Base-by-base conservation (phyloP, 495 filamentous ascomycete species). In the Aspergillus carlsbadensis region DNA sequence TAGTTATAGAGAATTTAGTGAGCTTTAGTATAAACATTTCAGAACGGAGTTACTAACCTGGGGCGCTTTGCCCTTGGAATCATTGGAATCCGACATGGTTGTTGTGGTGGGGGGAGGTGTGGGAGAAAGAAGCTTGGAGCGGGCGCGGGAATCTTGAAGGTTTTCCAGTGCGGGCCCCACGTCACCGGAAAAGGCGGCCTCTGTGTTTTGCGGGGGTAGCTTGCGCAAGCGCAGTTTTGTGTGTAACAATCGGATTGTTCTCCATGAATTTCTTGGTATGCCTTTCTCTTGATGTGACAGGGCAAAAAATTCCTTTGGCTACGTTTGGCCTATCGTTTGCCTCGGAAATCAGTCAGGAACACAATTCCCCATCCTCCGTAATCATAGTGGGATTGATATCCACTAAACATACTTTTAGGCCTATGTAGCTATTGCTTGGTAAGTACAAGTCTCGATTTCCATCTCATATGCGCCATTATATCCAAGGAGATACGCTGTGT, bases 41-140 rank as follows among this genome's bases (percentile, higher is more conserved):
- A 18, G 46, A 36, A 11, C 21, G 10, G 15, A 46, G 18, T 41
- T 7, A 53, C 53, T 67, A 44, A 57, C 62, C 61, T 70, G 31
- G 35, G 72, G 68, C 36, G 65, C 68, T 48, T 78, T 78, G 56
- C 70, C 72, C 64, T 78, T 76, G 49, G 53, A 53, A 35, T 76
- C 70, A 43, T 70, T 63, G 14, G 69, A 57, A 44, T 76, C 71
- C 24, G 75, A 65, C 75, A 78, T 78, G 52, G 52, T 59, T 53
- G 46, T 24, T 49, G 46, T 15, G 47, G 56, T 46, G 31, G 60
- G 51, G n/a, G 49, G 55, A 31, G 13, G 59, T 61, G 58, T 47
- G 46, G 47, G 56, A 56, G 59, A 42, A 45, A 60, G 63, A 40
- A 50, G 34, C 40, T 11, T 21, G 49, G 42, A 50, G 43, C 37